Evolutionary conservation across 768 basidiomycete genomes (phyloP), one percentile per base, ranked within the genome.

Genomic region (Phaeolepiota aurea): DNA sequence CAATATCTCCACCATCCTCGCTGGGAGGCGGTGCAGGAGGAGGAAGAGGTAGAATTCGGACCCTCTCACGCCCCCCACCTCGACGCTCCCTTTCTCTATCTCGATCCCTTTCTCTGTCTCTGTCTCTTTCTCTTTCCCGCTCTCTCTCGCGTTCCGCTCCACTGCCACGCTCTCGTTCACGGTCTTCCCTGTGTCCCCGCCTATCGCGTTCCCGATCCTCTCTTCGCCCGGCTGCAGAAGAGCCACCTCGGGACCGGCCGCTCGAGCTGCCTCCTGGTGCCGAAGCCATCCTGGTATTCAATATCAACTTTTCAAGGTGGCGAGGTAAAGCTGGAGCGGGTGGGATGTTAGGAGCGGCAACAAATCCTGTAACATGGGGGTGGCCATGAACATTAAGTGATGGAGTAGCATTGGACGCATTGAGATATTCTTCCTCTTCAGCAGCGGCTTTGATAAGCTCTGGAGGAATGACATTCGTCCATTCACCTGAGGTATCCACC

Each of bases 241-340:
- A 28, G 7, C 49, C 23, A 48, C 48, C 12, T 53, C 57, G 30
- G 49, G 47, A 33, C 53, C 63, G 44, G 53, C 62, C 44, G 33
- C 33, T 35, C 7, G 33, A 35, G 14, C 54, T 66, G 43, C 51
- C 64, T 49, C 25, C 63, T 49, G 48, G 47, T 2, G 47, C 62
- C 45, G 50, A 56, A 40, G 47, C 60, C 32, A 62, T 62, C 45
- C 61, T 48, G 49, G 70, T 53, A 52, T 98, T 98, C 45, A 99
- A 63, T 43, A 97, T 96, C 37, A 96, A 80, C 53, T 91, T 92
- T 54, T 98, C 93, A 31, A 99, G 67, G 53, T 97, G 90, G 1
- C 92, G 67, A 0, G 96, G 96, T 32, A 98, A 71, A 1, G 73
- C 67, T 1, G 96, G 92, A 2, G 96, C 92, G 15, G 83, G 81